phyloP scores from a whole-genome alignment of 1,284 basidiomycete genomes.

The Apiotrichum veenhuisii region DNA sequence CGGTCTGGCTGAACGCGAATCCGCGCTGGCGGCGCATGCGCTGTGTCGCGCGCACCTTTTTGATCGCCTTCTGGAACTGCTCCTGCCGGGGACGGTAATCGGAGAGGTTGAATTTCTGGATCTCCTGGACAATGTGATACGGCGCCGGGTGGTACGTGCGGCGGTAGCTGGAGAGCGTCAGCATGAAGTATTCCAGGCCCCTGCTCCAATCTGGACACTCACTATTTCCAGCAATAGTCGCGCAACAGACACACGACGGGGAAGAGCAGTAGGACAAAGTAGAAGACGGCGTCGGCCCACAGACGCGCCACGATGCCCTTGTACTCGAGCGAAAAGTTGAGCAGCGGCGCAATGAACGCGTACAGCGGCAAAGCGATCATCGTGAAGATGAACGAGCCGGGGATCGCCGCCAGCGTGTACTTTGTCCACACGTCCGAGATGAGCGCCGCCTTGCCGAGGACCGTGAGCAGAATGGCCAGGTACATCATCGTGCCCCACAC shows the following conservation, averaged over 20 bases:
- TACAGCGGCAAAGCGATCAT: conserved; percentile 92
- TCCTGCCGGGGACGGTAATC: conserved; percentile 97
- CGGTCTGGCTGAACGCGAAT: conserved; percentile 94
- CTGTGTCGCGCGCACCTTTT: conserved; percentile 93
- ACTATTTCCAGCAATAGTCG: conserved; percentile 92
- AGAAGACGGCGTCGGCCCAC: conserved; percentile 83
- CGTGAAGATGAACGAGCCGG: conserved; percentile 92
- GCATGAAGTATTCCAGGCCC: too few relatives aligned
- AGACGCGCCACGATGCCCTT: conserved; percentile 77
- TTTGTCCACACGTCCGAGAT: conserved; percentile 99
- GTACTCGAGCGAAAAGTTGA: conserved; percentile 90
- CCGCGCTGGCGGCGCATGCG: conserved; percentile 89
- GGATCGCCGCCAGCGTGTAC: conserved; percentile 93
- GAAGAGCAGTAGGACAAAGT: conserved; percentile 82
- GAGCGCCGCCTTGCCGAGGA: conserved; percentile 93
- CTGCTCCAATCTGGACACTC: too few relatives aligned
- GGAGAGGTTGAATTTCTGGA: conserved; percentile 94
- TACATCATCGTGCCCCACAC: conserved; percentile 97
- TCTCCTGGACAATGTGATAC: conserved; percentile 96
- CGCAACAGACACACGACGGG: conserved; percentile 83
- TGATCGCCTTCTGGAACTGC: conserved; percentile 98
- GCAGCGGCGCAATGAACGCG: conserved; percentile 73
- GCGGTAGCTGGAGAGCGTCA: conserved; percentile 61
- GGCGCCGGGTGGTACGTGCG: conserved; percentile 84
- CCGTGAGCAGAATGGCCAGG: conserved; percentile 85